Base-by-base conservation (phyloP, 495 filamentous ascomycete genomes). In the Hypoxylon intermedium region DNA sequence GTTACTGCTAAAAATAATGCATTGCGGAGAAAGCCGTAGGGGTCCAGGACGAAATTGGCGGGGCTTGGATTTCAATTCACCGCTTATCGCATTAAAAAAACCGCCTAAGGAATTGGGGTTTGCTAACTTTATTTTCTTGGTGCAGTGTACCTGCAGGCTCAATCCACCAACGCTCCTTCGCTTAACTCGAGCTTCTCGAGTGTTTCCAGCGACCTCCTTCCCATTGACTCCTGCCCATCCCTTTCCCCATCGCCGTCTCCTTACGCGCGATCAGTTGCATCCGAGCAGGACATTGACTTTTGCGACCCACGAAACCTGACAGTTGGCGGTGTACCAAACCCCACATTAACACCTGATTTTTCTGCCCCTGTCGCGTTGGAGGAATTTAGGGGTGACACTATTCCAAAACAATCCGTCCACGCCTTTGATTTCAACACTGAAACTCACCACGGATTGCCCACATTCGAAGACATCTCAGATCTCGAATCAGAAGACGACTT, bases 291-390 rank as follows among this genome's bases (percentile, higher is more conserved):
- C 67, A 73, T 87, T 61, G 86, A 92, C 74, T 97, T 96, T 67
- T 98, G 94, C 75, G 92, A 98, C 67, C 94, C 94, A 18, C 89
- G 93, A 57, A 89, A 96, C 67, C 80, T 98, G 42, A 94, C 90
- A 3, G 92, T 97, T 37, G 85, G 86, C 69, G 74, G 80, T 63
- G 74, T 79, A 24, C 53, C 74, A 33, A 78, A 78, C 70, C 75
- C 74, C 43, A 79, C 72, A 59, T 70, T 84, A 53, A 77, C 81
- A 24, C 77, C 85, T 21, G 89, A 91, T 20, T 88, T 93, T 48
- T 83, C 89, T 26, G 72, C 71, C 46, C 78, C 74, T 52, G 72
- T 72, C 54, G 58, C 71, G 0, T 79, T 93, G 54, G 91, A 93
- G 60, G 84, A 89, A 46, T 79, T 92, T 69, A 86, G 83, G 66